phyloP scores from a whole-genome alignment of 805 yeast genomes.

The Saturnispora sanitii region DNA sequence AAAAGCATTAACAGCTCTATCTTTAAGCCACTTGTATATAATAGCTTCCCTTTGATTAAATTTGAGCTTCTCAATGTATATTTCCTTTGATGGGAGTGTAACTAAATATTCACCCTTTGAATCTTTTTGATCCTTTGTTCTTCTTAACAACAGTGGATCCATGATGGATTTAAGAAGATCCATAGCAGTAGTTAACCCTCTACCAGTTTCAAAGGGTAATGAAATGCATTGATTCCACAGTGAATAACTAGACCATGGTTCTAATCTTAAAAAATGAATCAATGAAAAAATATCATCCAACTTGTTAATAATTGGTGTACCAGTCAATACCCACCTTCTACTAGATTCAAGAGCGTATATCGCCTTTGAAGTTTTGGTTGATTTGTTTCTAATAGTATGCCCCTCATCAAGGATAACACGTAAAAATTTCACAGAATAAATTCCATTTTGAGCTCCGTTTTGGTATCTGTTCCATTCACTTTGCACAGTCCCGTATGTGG shows the following conservation, averaged over 20 bases:
- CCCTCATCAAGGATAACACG: constrained; percentile 78
- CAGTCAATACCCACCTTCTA: constrained; percentile 80
- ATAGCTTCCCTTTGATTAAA: constrained; percentile 57
- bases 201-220: constrained; percentile 62
- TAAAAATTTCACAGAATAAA: constrained; percentile 64
- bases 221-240: constrained; percentile 86
- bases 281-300: constrained; percentile 79
- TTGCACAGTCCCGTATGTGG: constrained; percentile 82
- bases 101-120: constrained; percentile 66
- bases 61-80: constrained; percentile 54
- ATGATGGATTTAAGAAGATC: constrained; percentile 77
- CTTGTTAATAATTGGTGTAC: constrained; percentile 85
- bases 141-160: constrained; percentile 71
- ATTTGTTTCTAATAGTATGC: constrained; percentile 74
- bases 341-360: constrained; percentile 53
- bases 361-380: constrained; percentile 72
- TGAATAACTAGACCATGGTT: constrained; percentile 81
- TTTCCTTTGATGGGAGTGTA: constrained; percentile 64
- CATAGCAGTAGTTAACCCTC: constrained; percentile 60
- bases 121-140: constrained; percentile 80
- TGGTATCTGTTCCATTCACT: constrained; percentile 52
- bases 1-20: constrained; percentile 55
- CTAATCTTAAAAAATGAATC: constrained; percentile 62
- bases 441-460: constrained; percentile 34
- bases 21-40: constrained; percentile 59